phyloP scores from a whole-genome alignment of 1,284 basidiomycete genomes.

The Apiotrichum porosum region DNA sequence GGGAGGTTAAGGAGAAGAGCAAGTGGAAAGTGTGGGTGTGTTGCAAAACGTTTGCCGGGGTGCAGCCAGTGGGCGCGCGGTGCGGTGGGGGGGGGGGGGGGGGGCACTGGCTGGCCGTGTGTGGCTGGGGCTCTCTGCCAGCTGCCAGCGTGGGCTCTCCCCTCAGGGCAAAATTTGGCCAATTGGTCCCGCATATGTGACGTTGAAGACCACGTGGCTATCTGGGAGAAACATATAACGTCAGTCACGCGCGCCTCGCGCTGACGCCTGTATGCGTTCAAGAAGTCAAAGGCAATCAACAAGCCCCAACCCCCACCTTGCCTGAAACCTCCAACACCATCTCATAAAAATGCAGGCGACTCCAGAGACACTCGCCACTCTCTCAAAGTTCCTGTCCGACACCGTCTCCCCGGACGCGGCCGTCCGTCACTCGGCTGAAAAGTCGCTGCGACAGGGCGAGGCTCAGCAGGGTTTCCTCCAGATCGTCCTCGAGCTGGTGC shows the following conservation, averaged over 20 bases:
- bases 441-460: conserved; percentile 63
- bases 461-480: conserved; percentile 71
- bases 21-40: background rate
- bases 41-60: background rate
- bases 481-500: conserved; percentile 64
- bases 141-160: too few species aligned
- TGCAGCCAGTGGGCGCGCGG: too few species aligned
- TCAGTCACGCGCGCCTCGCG: too few species aligned
- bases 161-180: too few species aligned
- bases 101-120: too few species aligned
- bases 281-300: background rate
- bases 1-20: background rate
- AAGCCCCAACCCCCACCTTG: background rate
- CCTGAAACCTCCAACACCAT: too few species aligned
- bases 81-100: too few species aligned
- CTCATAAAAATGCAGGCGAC: conserved; percentile 44
- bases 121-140: too few species aligned
- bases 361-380: conserved; percentile 35
- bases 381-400: conserved; percentile 40
- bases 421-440: conserved; percentile 73
- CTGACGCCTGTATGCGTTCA: background rate
- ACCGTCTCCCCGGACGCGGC: conserved; percentile 63
- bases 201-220: too few species aligned
- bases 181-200: too few species aligned
- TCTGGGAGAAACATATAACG: too few species aligned